Base-by-base conservation (phyloP, 192 early-diverging fungal species). In the Martensiomyces pterosporus region DNA sequence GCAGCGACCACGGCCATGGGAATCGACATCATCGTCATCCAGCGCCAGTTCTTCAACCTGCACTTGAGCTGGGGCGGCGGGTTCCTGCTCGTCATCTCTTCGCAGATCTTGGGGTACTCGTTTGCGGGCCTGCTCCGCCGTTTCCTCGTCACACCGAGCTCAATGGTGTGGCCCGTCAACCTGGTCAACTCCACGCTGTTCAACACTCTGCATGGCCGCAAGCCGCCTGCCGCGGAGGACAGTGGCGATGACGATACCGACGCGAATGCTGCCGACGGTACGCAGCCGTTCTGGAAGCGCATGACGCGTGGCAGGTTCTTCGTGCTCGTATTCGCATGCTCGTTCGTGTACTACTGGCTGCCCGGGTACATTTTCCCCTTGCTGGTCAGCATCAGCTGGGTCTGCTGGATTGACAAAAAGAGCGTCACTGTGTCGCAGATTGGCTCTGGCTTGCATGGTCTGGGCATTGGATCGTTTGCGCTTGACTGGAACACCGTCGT, bases 341-440 rank as follows among this genome's bases (percentile, higher is more conserved):
- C 73, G 52, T 80, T 82, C 23, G 29, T 80, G 13, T 88, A 72
- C 18, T 68, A 80, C 47, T 83, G 81, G 71, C 37, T 88, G 16
- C 86, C 86, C n/a, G 65, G 71, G 4, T 77, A 66, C 40, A 62
- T 82, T 47, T 68, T 78, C 59, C 61, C 74, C 14, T 58, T 75
- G 35, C 43, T 81, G 27, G 63, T 73, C n/a, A 43, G 60, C 25
- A 57, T 81, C 51, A 73, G 77, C 23, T 75, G 72, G 75, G 58
- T 63, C 44, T 79, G 79, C 80, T 80, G 78, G 77, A 55, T 83
- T 52, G 36, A 64, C 70, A 48, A 54, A 7, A 21, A 49, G 3
- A 70, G 47, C 32, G 12, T 75, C 4, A 17, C 56, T n/a, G 38
- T 71, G 10, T 45, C 47, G 4, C 71, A 57, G 19, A 23, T 79